Evolutionary conservation across 192 early-diverging fungal species (phyloP).

Genomic region (Coemansia sp.): DNA sequence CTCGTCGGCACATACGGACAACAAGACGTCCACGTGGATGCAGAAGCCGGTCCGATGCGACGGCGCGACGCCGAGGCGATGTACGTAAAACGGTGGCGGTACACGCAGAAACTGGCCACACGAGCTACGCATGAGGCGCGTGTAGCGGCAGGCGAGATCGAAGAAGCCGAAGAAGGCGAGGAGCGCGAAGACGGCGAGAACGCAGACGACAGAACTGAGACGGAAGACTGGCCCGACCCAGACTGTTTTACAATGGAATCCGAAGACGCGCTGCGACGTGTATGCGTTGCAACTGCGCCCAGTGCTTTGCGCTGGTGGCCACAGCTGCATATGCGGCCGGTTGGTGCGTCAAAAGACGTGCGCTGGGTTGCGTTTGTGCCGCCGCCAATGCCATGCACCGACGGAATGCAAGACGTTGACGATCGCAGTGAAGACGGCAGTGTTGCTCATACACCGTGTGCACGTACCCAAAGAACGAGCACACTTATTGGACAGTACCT

Average conservation of each 20-base stretch:
- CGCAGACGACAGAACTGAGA: conserved; percentile 11
- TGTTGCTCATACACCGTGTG: not conserved
- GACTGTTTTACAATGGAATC: conserved; percentile 31
- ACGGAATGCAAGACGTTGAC: not conserved
- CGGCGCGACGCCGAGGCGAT: conserved; percentile 42
- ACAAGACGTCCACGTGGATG: conserved; percentile 29
- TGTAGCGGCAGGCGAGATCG: conserved; percentile 42
- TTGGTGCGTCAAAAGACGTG: conserved; percentile 49
- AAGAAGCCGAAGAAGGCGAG: conserved; percentile 52
- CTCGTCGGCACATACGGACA: conserved; percentile 44
- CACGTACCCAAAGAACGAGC: conserved; percentile 17
- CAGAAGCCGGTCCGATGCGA: conserved; percentile 1
- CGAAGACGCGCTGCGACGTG: conserved; percentile 51
- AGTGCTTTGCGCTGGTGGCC: conserved; percentile 50
- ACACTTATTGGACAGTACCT: conserved; percentile 14
- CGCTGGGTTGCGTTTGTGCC: conserved; percentile 44
- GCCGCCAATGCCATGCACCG: not conserved
- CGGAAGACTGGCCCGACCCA: conserved; percentile 47
- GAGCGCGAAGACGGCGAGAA: conserved; percentile 43
- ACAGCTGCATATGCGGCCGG: conserved; percentile 51
- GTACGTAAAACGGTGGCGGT: conserved; percentile 44
- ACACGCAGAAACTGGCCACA: conserved; percentile 35
- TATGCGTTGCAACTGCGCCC: conserved; percentile 31
- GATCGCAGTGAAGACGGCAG: not conserved
- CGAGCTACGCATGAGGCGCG: conserved; percentile 32